Evolutionary conservation across 2,329 filamentous ascomycete species (phyloP), one percentile per base, ranked within the genome.

Genomic region (Teratosphaeriaceae sp.): DNA sequence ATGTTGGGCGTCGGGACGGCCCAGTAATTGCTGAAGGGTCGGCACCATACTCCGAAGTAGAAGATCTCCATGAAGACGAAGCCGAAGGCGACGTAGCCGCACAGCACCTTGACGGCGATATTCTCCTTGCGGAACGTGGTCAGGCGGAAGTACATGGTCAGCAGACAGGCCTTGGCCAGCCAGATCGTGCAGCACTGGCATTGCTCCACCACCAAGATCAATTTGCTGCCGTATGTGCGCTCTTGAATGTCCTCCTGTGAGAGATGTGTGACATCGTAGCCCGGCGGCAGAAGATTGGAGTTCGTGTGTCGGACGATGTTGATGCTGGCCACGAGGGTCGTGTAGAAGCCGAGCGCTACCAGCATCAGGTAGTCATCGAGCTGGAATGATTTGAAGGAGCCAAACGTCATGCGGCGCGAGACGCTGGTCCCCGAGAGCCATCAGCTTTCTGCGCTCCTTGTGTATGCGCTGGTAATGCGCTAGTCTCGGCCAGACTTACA

Each of bases 311-410:
- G 55, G 43, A 70, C 67, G 34, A 64, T 62, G 49, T 71, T 72
- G 48, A 70, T 64, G n/a, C 65, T 63, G 11, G 68, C 65, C 23
- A 80, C 66, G 16, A 76, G 64, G 4, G 65, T 64, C 23, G 72
- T 74, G 45, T 79, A 74, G 37, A 63, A 63, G 11, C 62, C 63
- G 47, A 73, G 61, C 6, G 72, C 69, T 42, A 77, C 63, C 7
- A 73, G 31, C 75, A 80, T 80, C 19, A 76, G 61, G 53, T 71
- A 78, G 54, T 81, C 78, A 51, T 80, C 78, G 20, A 70, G 53
- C 51, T 75, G 72, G n/a, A 78, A 68, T 5, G 64, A 64, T 31
- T 60, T 65, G 51, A 69, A 60, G 29, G 70, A 68, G 13, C 72
- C 67, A 22, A 78, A 64, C 8, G 67, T 60, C 26, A 72, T 61